Evolutionary conservation across 2,329 filamentous ascomycete species (phyloP).

Genomic region (Apiospora saccharicola): DNA sequence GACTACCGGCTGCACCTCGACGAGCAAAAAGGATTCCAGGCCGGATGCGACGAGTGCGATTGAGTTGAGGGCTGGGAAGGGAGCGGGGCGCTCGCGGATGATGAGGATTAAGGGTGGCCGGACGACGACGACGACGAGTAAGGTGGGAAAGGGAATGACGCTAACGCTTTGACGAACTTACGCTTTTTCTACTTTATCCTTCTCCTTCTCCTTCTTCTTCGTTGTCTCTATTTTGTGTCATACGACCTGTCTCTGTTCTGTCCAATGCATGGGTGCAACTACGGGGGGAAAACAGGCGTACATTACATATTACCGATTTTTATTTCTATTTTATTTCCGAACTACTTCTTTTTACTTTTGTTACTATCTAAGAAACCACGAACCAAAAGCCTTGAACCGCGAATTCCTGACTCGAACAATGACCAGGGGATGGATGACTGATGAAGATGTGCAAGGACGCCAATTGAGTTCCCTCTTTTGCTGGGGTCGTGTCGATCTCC

Average conservation of each 20-base stretch:
- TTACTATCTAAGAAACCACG: not conserved
- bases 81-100: too few relatives aligned
- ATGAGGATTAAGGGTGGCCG: not conserved
- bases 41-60: constrained; percentile 14
- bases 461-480: constrained; percentile 5
- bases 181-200: constrained; percentile 7
- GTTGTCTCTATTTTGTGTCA: not conserved
- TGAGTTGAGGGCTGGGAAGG: not conserved
- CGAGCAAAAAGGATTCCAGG: constrained; percentile 20
- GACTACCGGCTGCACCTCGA: constrained; percentile 23
- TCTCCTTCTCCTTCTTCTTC: not conserved
- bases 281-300: not conserved
- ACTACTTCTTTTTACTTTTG: not conserved
- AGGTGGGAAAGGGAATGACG: constrained; percentile 21
- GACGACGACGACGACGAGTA: not conserved
- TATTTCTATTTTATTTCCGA: not conserved
- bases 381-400: not conserved
- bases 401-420: not conserved
- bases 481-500: constrained; percentile 18
- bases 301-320: not conserved
- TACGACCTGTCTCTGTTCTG: not conserved
- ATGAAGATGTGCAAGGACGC: not conserved
- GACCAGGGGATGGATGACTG: not conserved
- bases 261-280: not conserved
- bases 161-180: constrained; percentile 21